Conservation (phyloP, 495 filamentous ascomycete genomes). For the Lepidopterella palustris region DNA sequence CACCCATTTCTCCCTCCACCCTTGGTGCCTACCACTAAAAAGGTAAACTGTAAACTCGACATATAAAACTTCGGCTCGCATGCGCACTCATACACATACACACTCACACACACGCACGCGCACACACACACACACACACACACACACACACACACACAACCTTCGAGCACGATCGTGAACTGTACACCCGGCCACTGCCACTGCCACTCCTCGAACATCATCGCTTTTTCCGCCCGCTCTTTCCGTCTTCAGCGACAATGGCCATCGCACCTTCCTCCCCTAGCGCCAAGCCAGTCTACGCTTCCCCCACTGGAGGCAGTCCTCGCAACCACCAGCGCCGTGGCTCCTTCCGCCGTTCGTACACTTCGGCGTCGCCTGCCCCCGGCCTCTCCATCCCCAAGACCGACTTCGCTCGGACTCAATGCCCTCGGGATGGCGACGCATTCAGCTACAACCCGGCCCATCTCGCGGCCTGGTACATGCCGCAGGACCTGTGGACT, state of each 20-base stretch:
- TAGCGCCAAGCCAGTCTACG: background rate
- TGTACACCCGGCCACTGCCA: background rate
- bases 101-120: no score
- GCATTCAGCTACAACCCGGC: slow-evolving; percentile 32
- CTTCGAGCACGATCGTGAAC: no score
- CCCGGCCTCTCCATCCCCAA: background rate
- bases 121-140: no score
- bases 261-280: background rate
- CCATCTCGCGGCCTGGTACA: slow-evolving; percentile 26
- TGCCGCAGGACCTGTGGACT: slow-evolving; percentile 23
- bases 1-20: no score
- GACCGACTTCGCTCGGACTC: slow-evolving; percentile 21
- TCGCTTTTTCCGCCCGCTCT: background rate
- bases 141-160: no score
- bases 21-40: no score
- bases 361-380: background rate
- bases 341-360: background rate
- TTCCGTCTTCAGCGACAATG: background rate
- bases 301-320: background rate
- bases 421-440: slow-evolving; percentile 25
- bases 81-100: no score
- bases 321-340: background rate
- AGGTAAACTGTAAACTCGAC: no score
- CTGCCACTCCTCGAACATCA: background rate
- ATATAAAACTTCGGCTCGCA: no score